These are phyloP conservation scores for Albizia julibrissin DNA, from an alignment of 306 rosid genomes.

Conservation along the genomic window DNA sequence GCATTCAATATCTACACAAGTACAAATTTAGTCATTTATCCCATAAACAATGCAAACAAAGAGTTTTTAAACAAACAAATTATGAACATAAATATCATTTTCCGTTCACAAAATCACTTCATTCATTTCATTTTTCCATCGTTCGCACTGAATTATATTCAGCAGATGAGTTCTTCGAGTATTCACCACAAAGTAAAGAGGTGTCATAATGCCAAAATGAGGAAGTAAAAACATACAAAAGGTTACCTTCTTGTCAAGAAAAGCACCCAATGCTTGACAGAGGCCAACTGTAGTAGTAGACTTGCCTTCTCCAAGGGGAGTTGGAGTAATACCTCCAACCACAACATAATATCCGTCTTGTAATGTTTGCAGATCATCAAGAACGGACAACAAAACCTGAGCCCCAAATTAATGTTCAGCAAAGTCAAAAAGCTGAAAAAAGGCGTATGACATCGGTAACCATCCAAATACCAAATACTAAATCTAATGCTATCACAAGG, in stretches of 20 bases:
- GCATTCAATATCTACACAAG: background rate
- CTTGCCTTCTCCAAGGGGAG: slow-evolving; percentile 98
- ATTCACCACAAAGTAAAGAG: background rate
- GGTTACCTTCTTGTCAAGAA: slow-evolving; percentile 83
- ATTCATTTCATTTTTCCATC: background rate
- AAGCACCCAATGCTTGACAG: slow-evolving; percentile 99
- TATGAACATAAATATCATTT: background rate
- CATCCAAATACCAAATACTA: background rate
- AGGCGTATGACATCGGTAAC: background rate
- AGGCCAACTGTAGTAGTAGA: slow-evolving; percentile 99
- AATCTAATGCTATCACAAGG: background rate
- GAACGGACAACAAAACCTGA: slow-evolving; percentile 79
- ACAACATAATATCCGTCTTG: slow-evolving; percentile 90
- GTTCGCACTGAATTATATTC: background rate
- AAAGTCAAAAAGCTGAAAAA: slow-evolving; percentile 13
- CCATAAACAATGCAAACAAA: background rate
- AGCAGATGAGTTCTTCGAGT: background rate
- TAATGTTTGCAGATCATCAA: slow-evolving; percentile 71
- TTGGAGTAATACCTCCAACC: slow-evolving; percentile 98
- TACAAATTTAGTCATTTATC: background rate
- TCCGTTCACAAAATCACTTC: background rate
- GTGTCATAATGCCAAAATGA: background rate
- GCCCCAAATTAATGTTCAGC: background rate
- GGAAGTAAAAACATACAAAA: background rate
- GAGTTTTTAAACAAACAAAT: background rate